phyloP scores from a whole-genome alignment of 2,329 filamentous ascomycete genomes.

The Gaeumannomyces tritici region DNA sequence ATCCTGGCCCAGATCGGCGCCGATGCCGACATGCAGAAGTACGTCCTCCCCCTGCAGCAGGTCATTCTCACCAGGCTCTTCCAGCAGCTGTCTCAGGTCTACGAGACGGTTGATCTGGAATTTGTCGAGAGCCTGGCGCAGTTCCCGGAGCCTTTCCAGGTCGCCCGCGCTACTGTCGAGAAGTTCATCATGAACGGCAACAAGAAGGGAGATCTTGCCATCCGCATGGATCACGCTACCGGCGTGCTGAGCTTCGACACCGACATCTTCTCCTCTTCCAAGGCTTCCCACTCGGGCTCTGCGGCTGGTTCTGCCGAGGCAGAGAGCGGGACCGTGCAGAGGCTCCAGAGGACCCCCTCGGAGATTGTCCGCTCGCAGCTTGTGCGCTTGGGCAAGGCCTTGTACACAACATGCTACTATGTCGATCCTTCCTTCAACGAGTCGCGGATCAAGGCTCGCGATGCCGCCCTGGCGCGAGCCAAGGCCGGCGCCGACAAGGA shows the following conservation, averaged over 20 bases:
- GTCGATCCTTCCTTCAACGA: constrained; percentile 86
- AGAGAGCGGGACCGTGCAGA: constrained; percentile 78
- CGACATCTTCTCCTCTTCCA: constrained; percentile 95
- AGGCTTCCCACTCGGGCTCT: constrained; percentile 79
- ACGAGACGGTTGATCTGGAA: constrained; percentile 90
- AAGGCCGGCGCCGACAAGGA: constrained; percentile 86
- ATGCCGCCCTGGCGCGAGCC: constrained; percentile 71
- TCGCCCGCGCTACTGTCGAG: constrained; percentile 83
- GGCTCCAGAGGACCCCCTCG: constrained; percentile 92
- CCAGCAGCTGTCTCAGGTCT: constrained; percentile 97
- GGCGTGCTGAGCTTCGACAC: constrained; percentile 95
- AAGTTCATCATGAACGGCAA: constrained; percentile 99
- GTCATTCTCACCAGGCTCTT: constrained; percentile 97
- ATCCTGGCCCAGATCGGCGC: constrained; percentile 89
- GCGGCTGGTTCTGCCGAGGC: constrained; percentile 78
- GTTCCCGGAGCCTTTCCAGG: constrained; percentile 95
- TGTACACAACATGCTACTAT: constrained; percentile 92
- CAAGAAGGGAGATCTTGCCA: constrained; percentile 97
- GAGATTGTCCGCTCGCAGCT: constrained; percentile 96
- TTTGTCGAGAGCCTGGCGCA: constrained; percentile 91
- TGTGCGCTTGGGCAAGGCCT: constrained; percentile 78
- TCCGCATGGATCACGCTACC: constrained; percentile 91
- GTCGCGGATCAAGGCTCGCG: constrained; percentile 66
- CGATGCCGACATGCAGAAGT: constrained; percentile 94
- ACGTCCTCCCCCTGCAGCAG: constrained; percentile 90